Conservation (phyloP, 805 yeast genomes). For the Blastobotrys muscicola region DNA sequence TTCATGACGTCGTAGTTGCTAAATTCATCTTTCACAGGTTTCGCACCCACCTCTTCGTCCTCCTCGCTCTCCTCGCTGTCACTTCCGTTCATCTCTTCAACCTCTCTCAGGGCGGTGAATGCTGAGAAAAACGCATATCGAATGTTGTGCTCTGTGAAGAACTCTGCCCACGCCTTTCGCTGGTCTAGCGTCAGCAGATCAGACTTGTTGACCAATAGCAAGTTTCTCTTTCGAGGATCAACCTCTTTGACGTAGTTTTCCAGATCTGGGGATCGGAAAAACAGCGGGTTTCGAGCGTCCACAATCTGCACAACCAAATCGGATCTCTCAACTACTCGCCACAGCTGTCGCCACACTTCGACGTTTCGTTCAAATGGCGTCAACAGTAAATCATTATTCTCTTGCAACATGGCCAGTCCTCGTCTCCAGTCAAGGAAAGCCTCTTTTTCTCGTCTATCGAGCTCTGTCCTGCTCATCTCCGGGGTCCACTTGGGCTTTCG, state of each 20-base stretch:
- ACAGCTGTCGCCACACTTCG: conserved; percentile 96
- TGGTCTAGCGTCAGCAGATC: conserved; percentile 74
- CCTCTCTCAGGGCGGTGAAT: conserved; percentile 63
- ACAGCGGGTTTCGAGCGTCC: conserved; percentile 89
- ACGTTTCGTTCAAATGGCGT: conserved; percentile 96
- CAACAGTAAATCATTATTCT: conserved; percentile 70
- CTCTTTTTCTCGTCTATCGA: conserved; percentile 80
- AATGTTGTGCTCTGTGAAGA: conserved; percentile 59
- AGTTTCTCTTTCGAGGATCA: conserved; percentile 64
- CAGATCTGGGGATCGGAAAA: conserved; percentile 81
- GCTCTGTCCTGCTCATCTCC: conserved; percentile 58
- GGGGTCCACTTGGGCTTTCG: conserved; percentile 84
- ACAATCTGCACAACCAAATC: conserved; percentile 94
- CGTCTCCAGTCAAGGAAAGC: conserved; percentile 94
- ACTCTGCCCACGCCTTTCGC: conserved; percentile 79
- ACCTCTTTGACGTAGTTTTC: conserved; percentile 75
- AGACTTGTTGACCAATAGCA: conserved; percentile 85
- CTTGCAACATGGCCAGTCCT: conserved; percentile 74
- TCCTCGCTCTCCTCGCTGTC: conserved; percentile 18
- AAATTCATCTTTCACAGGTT: conserved; percentile 23
- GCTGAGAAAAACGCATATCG: conserved; percentile 92
- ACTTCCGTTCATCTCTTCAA: conserved; percentile 35
- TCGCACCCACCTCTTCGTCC: conserved; percentile 17
- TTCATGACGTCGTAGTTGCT: conserved; percentile 19
- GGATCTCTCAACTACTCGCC: conserved; percentile 96